phyloP scores from a whole-genome alignment of 192 early-diverging fungal species.

The Radiomyces spectabilis region DNA sequence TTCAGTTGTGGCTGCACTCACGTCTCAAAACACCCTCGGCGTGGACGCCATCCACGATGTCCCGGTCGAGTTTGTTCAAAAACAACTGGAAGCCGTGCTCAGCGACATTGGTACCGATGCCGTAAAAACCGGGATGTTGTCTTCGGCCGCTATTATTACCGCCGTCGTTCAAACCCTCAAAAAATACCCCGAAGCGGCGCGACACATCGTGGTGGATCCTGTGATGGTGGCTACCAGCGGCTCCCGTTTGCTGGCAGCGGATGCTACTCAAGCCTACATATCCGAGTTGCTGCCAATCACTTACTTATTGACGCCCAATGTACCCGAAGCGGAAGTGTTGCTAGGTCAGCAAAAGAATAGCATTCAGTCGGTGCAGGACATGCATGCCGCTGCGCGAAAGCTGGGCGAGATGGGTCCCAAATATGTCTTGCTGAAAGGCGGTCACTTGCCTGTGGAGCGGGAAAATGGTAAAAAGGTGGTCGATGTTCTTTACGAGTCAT shows the following conservation, averaged over 20 bases:
- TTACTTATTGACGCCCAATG: slow-evolving; percentile 71
- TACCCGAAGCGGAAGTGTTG: slow-evolving; percentile 72
- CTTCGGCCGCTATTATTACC: slow-evolving; percentile 53
- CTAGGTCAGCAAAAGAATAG: slow-evolving; percentile 26
- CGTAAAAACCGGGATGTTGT: slow-evolving; percentile 80
- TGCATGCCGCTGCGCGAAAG: slow-evolving; percentile 50
- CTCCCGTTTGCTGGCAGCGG: slow-evolving; percentile 45
- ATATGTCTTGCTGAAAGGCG: slow-evolving; percentile 73
- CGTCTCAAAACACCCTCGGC: slow-evolving; percentile 81
- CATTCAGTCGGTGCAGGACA: slow-evolving; percentile 50
- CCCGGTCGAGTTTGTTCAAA: slow-evolving; percentile 51
- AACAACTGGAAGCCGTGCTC: slow-evolving; percentile 65
- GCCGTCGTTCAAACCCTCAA: slow-evolving; percentile 42
- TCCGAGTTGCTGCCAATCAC: slow-evolving; percentile 61
- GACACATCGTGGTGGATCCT: slow-evolving; percentile 67
- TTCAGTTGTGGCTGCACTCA: slow-evolving; percentile 70
- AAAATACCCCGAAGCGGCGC: slow-evolving; percentile 17
- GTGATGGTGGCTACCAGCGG: slow-evolving; percentile 84
- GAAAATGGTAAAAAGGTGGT: slow-evolving; percentile 30
- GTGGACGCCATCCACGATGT: slow-evolving; percentile 63
- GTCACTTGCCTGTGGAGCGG: slow-evolving; percentile 54
- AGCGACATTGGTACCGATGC: slow-evolving; percentile 70
- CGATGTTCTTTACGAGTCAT: slow-evolving; percentile 56
- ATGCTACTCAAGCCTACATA: slow-evolving; percentile 52
- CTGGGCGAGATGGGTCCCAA: slow-evolving; percentile 47